phyloP scores from a whole-genome alignment of 805 yeast species.

The Zygotorulaspora danielsina region DNA sequence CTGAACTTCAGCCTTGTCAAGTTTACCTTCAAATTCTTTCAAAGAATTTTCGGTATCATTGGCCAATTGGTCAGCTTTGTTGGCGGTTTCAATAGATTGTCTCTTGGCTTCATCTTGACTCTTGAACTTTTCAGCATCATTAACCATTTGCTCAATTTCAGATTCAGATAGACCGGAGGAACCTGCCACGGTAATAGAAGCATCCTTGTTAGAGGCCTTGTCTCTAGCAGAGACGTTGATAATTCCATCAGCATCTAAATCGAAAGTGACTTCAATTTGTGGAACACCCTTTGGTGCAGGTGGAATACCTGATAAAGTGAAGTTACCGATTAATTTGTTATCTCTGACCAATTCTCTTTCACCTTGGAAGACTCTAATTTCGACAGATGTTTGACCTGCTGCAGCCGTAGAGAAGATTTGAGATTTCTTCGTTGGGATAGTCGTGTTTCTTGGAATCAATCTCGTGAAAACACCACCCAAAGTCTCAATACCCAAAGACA shows the following conservation, averaged over 20 bases:
- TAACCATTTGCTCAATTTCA: constrained; percentile 88
- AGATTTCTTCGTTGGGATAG: constrained; percentile 94
- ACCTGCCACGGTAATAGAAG: constrained; percentile 94
- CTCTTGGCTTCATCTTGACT: constrained; percentile 84
- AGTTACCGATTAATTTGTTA: constrained; percentile 96
- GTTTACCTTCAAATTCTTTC: constrained; percentile 62
- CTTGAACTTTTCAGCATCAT: constrained; percentile 84
- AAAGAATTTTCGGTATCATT: constrained; percentile 88
- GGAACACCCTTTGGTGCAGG: constrained; percentile 80
- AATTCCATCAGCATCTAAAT: constrained; percentile 96
- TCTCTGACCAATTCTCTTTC: constrained; percentile 98
- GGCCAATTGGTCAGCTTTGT: constrained; percentile 70
- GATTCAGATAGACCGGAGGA: constrained; percentile 87
- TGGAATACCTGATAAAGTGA: constrained; percentile 90
- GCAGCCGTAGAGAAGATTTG: constrained; percentile 96
- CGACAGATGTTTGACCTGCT: constrained; percentile 93
- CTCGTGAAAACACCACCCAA: constrained; percentile 97
- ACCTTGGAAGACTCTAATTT: constrained; percentile 98
- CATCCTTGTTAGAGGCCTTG: constrained; percentile 89
- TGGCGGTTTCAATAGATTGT: constrained; percentile 75
- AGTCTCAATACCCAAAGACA: constrained; percentile 92
- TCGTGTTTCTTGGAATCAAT: constrained; percentile 83
- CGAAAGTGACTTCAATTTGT: constrained; percentile 84
- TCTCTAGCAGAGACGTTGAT: constrained; percentile 93
- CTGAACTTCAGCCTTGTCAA: constrained; percentile 46